Conservation (phyloP, 108 stramenopile genomes). For the Conticribra guillardii region DNA sequence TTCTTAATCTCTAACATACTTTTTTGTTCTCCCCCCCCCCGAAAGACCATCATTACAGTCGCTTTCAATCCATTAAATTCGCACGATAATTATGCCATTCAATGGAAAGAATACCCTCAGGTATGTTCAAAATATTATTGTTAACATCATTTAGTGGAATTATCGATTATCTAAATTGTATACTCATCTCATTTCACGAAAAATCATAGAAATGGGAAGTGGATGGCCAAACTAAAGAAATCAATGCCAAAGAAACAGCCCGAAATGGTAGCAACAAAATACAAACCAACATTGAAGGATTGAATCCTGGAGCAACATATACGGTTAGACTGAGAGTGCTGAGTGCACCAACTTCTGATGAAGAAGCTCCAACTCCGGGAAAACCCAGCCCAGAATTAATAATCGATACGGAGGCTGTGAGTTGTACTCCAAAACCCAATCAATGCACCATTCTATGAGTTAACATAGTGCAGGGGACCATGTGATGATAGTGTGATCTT, state of each 20-base stretch:
- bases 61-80: conserved; percentile 44
- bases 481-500: no score
- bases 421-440: conserved; percentile 50
- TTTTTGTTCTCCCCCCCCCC: not conserved
- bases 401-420: conserved; percentile 55
- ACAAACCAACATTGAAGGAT: conserved; percentile 47
- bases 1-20: not conserved
- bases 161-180: not conserved
- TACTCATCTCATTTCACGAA: not conserved
- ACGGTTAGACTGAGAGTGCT: conserved; percentile 41
- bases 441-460: conserved; percentile 44
- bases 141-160: conserved; percentile 5
- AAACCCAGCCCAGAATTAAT: conserved; percentile 53
- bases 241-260: conserved; percentile 32
- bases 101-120: conserved; percentile 56
- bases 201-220: conserved; percentile 45
- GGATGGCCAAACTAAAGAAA: conserved; percentile 38
- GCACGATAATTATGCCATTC: conserved; percentile 39
- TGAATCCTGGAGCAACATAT: conserved; percentile 50
- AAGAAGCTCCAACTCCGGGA: conserved; percentile 24
- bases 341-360: conserved; percentile 14
- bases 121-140: conserved; percentile 22
- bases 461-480: not conserved
- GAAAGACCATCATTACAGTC: conserved; percentile 48
- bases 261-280: conserved; percentile 43